A percentile compares a stretch with the other conserved stretches of the same genome.
Conservation (phyloP, 768 basidiomycete genomes). For the Psilocybe cubensis region DNA sequence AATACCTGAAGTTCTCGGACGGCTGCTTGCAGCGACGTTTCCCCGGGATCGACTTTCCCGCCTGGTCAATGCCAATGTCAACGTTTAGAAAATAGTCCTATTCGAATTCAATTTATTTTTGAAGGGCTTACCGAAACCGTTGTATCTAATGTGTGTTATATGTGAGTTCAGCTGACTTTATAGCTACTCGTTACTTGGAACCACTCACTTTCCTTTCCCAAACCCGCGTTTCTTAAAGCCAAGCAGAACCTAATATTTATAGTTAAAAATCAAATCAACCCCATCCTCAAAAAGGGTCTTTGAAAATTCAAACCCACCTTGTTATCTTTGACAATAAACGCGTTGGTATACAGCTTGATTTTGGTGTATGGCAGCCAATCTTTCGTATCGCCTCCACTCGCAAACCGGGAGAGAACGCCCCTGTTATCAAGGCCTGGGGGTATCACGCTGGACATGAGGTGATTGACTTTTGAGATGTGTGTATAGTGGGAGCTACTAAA, state of each 20-base stretch:
- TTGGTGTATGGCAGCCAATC: slow-evolving; percentile 52
- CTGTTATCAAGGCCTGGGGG: slow-evolving; percentile 47
- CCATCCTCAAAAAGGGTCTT: slow-evolving; percentile 5
- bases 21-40: slow-evolving; percentile 72
- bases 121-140: slow-evolving; percentile 71
- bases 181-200: background rate
- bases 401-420: slow-evolving; percentile 30
- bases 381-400: slow-evolving; percentile 43
- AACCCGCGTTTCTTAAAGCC: slow-evolving; percentile 84
- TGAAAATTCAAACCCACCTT: no score
- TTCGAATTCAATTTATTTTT: background rate
- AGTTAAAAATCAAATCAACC: background rate
- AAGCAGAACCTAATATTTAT: slow-evolving; percentile 55
- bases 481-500: no score
- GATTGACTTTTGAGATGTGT: no score
- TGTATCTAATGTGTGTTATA: slow-evolving; percentile 56
- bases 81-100: background rate
- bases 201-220: slow-evolving; percentile 59
- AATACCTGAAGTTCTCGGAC: slow-evolving; percentile 69
- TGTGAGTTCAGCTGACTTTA: background rate
- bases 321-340: slow-evolving; percentile 59
- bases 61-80: slow-evolving; percentile 30
- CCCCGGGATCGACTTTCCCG: slow-evolving; percentile 81
- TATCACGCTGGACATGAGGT: slow-evolving; percentile 12
- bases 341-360: slow-evolving; percentile 66